Percentiles rank a stretch among this genome's conserved stretches.
Conservation (phyloP, 805 yeast species). For the Pichia californica region DNA sequence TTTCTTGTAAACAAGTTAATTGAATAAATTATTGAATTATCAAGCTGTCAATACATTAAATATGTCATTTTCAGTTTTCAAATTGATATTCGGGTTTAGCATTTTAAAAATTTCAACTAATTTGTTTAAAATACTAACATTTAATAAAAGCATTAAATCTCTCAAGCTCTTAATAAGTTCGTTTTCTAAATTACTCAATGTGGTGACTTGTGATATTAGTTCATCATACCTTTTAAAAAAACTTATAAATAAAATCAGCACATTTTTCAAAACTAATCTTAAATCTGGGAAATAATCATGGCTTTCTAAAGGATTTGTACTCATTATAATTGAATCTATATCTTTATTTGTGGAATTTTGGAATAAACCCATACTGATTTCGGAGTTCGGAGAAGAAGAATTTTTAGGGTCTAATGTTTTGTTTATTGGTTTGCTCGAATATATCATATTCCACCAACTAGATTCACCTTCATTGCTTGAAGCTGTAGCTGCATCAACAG, state of each 20-base stretch:
- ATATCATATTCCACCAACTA: slow-evolving; percentile 8
- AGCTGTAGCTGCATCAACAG: slow-evolving; percentile 4
- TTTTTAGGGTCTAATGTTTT: slow-evolving; percentile 5
- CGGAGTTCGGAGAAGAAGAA: no score
- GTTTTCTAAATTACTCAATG: neutral
- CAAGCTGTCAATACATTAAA: slow-evolving; percentile 1
- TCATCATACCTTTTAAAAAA: slow-evolving; percentile 16
- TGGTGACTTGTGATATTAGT: neutral
- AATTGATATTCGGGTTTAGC: slow-evolving; percentile 16
- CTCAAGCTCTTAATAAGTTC: slow-evolving; percentile 8
- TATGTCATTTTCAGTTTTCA: slow-evolving; percentile 10
- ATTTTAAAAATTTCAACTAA: slow-evolving; percentile 22
- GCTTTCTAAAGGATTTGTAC: slow-evolving; percentile 9
- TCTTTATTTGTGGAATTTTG: neutral
- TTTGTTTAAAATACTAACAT: slow-evolving; percentile 26
- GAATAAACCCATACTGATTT: no score
- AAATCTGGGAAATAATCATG: slow-evolving; percentile 24
- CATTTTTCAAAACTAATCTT: slow-evolving; percentile 25
- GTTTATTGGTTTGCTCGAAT: neutral
- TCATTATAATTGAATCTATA: slow-evolving; percentile 1
- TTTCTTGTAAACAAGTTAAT: no score
- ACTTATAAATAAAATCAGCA: slow-evolving; percentile 21
- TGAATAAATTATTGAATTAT: neutral
- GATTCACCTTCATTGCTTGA: neutral
- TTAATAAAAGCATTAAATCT: slow-evolving; percentile 21